These are phyloP conservation scores for Thelephora ganbajun DNA, from an alignment of 768 basidiomycete species.

Conservation along the genomic window DNA sequence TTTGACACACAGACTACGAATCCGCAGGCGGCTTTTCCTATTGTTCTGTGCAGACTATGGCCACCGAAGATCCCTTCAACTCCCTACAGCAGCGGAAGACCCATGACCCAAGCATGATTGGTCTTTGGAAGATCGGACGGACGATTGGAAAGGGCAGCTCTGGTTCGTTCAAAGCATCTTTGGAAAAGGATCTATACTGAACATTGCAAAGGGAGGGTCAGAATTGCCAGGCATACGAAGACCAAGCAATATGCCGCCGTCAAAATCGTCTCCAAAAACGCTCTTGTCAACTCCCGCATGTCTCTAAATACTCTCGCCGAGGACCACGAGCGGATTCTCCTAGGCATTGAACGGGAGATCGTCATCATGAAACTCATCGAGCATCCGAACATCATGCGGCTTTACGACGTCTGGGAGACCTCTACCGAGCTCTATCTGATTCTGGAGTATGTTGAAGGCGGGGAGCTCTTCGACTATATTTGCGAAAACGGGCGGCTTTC, in stretches of 20 bases:
- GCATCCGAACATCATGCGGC: constrained; percentile 86
- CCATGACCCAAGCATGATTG: constrained; percentile 28
- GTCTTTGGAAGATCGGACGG: constrained; percentile 39
- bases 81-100: constrained; percentile 11
- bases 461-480: constrained; percentile 89
- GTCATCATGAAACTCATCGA: constrained; percentile 96
- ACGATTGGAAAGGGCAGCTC: constrained; percentile 42
- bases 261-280: constrained; percentile 81
- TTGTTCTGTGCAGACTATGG: constrained; percentile 3
- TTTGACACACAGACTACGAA: no score
- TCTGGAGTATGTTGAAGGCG: constrained; percentile 89
- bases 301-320: constrained; percentile 58
- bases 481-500: constrained; percentile 65
- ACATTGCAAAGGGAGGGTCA: constrained; percentile 57
- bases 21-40: background rate
- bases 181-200: no score
- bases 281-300: constrained; percentile 47
- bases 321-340: constrained; percentile 61
- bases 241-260: constrained; percentile 85
- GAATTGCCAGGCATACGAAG: constrained; percentile 77
- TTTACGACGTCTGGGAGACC: constrained; percentile 97
- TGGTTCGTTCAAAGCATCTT: constrained; percentile 19
- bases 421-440: constrained; percentile 80
- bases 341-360: constrained; percentile 85
- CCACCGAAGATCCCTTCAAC: background rate